These are phyloP conservation scores for Avena insularis DNA, from an alignment of 176 grass and related monocot species.

Conservation along the genomic window DNA sequence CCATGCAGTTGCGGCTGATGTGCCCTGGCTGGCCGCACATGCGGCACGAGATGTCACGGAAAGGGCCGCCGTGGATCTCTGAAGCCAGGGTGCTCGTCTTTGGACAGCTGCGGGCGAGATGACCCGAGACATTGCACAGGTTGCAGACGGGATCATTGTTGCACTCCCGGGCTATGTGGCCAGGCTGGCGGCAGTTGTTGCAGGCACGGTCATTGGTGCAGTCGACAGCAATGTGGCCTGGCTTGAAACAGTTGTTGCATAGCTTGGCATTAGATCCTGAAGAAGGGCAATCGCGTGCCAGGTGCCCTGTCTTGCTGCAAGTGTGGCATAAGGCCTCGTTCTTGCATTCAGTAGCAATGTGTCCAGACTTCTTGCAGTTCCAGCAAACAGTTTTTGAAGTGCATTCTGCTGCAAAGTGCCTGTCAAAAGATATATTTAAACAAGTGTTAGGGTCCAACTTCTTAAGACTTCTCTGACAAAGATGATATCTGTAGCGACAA, in stretches of 20 bases:
- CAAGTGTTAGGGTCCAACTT: conserved; percentile 6
- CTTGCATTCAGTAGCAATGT: conserved; percentile 80
- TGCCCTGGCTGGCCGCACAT: conserved; percentile 73
- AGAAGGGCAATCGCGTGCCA: conserved; percentile 75
- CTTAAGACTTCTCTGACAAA: conserved; percentile 26
- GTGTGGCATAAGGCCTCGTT: conserved; percentile 84
- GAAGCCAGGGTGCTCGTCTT: conserved; percentile 67
- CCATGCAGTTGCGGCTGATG: conserved; percentile 75
- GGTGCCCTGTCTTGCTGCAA: conserved; percentile 83
- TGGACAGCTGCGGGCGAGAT: conserved; percentile 72
- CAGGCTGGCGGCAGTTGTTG: conserved; percentile 89
- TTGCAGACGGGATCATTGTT: conserved; percentile 86
- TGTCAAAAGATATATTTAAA: conserved; percentile 28
- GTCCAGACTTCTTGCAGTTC: conserved; percentile 91
- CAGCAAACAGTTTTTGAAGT: conserved; percentile 76
- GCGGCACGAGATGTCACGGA: conserved; percentile 64
- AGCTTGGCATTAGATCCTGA: conserved; percentile 58
- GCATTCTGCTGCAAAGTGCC: conserved; percentile 86
- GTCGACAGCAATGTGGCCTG: conserved; percentile 78
- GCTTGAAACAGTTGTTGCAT: conserved; percentile 91
- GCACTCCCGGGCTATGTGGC: conserved; percentile 89
- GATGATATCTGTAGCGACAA: conserved; percentile 9
- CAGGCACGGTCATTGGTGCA: conserved; percentile 86
- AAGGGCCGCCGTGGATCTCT: conserved; percentile 62
- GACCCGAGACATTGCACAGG: conserved; percentile 85